Base-by-base conservation (phyloP, 306 rosid genomes). In the Acmispon strigosus region DNA sequence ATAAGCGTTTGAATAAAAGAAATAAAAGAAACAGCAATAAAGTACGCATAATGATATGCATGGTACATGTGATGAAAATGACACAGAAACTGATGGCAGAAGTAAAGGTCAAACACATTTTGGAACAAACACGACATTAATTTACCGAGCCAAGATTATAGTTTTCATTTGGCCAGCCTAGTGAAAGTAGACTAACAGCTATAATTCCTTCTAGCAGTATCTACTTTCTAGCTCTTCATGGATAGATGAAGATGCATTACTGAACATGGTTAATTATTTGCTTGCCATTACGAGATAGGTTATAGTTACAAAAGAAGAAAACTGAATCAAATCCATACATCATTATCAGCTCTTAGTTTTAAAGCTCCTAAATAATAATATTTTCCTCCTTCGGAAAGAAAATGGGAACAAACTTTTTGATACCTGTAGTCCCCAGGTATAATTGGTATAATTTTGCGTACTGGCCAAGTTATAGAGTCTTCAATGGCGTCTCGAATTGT, bases 381-480 rank as follows among this genome's bases (percentile, higher is more conserved):
- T 10, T 43, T 58, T 52, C 64, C 22, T 65, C 18, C 10, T 27
- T 8, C 62, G 13, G 54, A 8, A 50, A 58, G 55, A 54, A 27
- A 50, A 34, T 57, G 48, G 55, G 64, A 76, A 44, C 10, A 20
- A 63, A 55, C 41, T 22, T 74, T 59, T 29, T 50, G 70, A 56
- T 85, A 90, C 98, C 98, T 89, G 73, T 90, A 94, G 76, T 94
- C 95, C 6, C 98, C 97, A 2, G 90, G 95, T 80, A 90, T 3
- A 80, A 94, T 87, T 59, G 98, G 95, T 48, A 90, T 71, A 52
- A 90, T 66, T 69, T 80, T 79, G 32, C 98, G 88, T 41, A 90
- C 96, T 16, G 98, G 98, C 98, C 98, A 94, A 76, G 87, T 87
- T 80, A 94, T 84, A 27, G 88, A 80, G 79, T 88, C 98, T 86